A percentile compares a stretch with the other conserved stretches of the same genome.
These are phyloP conservation scores for Beauveria medogensis DNA, from an alignment of 2,329 filamentous ascomycete genomes.

Conservation along the genomic window DNA sequence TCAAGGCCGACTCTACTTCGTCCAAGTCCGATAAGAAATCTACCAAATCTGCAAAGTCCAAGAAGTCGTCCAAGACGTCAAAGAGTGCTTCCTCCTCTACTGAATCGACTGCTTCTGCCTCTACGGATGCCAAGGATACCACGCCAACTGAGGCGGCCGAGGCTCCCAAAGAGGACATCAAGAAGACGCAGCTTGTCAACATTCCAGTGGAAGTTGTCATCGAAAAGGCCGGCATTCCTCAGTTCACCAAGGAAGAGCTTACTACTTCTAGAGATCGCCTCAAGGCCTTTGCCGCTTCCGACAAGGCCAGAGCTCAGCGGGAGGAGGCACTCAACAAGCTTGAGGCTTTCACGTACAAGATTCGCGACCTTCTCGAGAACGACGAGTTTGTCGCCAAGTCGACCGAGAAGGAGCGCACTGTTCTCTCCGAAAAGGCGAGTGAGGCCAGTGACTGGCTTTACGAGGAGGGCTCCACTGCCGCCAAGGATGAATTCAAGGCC, in stretches of 20 bases:
- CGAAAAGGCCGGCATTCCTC: conserved; percentile 42
- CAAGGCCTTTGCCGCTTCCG: conserved; percentile 76
- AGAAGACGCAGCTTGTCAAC: conserved; percentile 50
- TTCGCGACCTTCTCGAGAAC: conserved; percentile 73
- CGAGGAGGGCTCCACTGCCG: conserved; percentile 70
- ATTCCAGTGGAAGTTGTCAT: conserved; percentile 44
- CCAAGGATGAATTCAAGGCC: conserved; percentile 63
- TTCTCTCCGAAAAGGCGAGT: conserved; percentile 60
- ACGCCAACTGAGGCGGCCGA: conserved; percentile 33
- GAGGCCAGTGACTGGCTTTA: conserved; percentile 85
- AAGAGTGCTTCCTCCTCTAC: conserved; percentile 18
- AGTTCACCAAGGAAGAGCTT: conserved; percentile 41
- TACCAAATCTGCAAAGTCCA: conserved; percentile 15
- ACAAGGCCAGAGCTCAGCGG: conserved; percentile 64
- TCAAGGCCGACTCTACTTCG: conserved; percentile 23
- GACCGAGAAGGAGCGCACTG: conserved; percentile 56
- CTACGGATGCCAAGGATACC: conserved; percentile 37
- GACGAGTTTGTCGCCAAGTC: conserved; percentile 66
- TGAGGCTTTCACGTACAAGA: conserved; percentile 87
- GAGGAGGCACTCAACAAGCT: conserved; percentile 88
- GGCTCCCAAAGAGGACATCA: conserved; percentile 43
- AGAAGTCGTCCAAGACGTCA: neutral
- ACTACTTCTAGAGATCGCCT: conserved; percentile 59
- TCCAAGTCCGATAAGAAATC: conserved; percentile 24
- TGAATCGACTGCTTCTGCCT: conserved; percentile 29